Evolutionary conservation across 75 land plant genomes (phyloP).

Genomic region (Selaginella tamariscina): DNA sequence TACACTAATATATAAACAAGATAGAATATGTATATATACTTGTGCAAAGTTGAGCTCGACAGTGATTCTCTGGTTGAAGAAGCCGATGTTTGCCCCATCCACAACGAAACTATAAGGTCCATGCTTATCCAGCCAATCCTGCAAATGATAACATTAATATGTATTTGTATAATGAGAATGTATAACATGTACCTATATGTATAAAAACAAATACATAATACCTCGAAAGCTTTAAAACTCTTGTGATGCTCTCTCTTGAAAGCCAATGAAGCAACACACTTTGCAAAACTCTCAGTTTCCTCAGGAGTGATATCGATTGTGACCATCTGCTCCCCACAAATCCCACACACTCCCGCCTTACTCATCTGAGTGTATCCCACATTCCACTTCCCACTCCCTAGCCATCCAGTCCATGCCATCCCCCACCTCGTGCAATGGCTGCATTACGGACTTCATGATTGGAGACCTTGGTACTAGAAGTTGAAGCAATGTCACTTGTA

Average conservation of each 20-base stretch:
- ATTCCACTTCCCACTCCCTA: conserved; percentile 63
- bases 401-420: conserved; percentile 96
- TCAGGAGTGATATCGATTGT: conserved; percentile 68
- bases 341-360: conserved; percentile 38
- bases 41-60: conserved; percentile 17
- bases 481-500: conserved; percentile 29
- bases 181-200: background rate
- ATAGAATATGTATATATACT: background rate
- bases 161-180: background rate
- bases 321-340: conserved; percentile 53
- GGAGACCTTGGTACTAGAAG: background rate
- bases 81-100: conserved; percentile 90
- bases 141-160: background rate
- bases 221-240: conserved; percentile 56
- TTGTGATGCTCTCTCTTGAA: conserved; percentile 47
- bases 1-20: background rate
- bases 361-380: conserved; percentile 33
- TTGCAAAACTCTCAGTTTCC: conserved; percentile 81
- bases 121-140: conserved; percentile 75
- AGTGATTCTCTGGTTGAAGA: conserved; percentile 36
- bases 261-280: conserved; percentile 54
- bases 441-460: conserved; percentile 27
- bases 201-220: conserved; percentile 17
- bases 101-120: conserved; percentile 72
- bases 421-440: conserved; percentile 54